phyloP scores from a whole-genome alignment of 2,329 filamentous ascomycete genomes.

The Knufia fluminis region DNA sequence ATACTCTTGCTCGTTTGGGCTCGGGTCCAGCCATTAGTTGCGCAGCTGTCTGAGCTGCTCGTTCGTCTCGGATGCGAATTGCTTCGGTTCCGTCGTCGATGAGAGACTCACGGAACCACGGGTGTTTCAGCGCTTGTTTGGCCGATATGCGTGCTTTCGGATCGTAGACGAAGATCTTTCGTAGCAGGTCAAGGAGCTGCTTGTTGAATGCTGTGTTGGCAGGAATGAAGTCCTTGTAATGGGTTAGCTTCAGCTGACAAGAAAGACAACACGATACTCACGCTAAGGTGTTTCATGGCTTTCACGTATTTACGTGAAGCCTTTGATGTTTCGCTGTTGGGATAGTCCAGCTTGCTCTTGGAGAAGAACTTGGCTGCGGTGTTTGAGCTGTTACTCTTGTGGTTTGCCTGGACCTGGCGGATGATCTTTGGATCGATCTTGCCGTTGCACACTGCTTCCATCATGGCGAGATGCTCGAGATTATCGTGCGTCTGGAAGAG shows the following conservation, averaged over 20 bases:
- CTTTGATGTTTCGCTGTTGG: conserved; percentile 53
- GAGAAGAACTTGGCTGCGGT: conserved; percentile 51
- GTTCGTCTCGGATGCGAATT: conserved; percentile 43
- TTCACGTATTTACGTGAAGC: conserved; percentile 58
- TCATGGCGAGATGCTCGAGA: conserved; percentile 60
- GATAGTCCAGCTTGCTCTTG: conserved; percentile 51
- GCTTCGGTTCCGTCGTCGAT: conserved; percentile 60
- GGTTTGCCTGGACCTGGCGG: conserved; percentile 41
- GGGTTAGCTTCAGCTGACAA: conserved; percentile 19
- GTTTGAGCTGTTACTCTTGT: conserved; percentile 41
- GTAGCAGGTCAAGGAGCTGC: conserved; percentile 53
- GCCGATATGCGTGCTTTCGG: conserved; percentile 56
- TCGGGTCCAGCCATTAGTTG: conserved; percentile 8
- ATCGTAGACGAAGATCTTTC: conserved; percentile 58
- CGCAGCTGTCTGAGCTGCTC: conserved; percentile 12
- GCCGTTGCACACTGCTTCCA: conserved; percentile 53
- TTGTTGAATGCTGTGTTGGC: conserved; percentile 51
- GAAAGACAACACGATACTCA: conserved; percentile 29
- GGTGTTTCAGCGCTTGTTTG: conserved; percentile 55
- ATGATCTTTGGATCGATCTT: conserved; percentile 49
- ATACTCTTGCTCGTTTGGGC: conserved; percentile 19
- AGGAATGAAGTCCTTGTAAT: conserved; percentile 52
- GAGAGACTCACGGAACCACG: conserved; percentile 56
- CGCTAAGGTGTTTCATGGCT: conserved; percentile 55
- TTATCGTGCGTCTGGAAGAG: conserved; percentile 62